Evolutionary conservation across 164 flowering plant genomes (phyloP), one percentile per base, ranked within the genome.

Genomic region (Annona cherimola): DNA sequence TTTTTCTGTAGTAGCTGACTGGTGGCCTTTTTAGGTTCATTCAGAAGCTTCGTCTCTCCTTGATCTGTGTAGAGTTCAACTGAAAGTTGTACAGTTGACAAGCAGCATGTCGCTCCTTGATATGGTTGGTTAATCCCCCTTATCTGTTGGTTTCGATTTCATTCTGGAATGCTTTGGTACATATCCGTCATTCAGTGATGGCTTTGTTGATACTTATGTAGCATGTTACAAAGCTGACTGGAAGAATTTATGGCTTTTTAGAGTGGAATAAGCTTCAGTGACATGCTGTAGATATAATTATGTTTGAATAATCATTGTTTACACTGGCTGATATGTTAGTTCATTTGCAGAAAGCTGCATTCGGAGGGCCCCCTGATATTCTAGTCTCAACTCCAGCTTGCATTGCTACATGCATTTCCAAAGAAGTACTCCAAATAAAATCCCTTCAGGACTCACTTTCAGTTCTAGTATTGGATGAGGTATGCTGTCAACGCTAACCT

Each of bases 401-500:
- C 82, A 74, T 93, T 66, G 81, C 86, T 1, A 86, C 85, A 61
- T 91, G 97, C 77, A 79, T 95, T 73, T 86, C 93, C 1, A 61
- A 79, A 65, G 89, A 87, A 42, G 82, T 77, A 19, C 85, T 93
- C 72, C 86, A 83, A 62, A 43, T 90, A 42, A 55, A 79, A 61
- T 79, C 88, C 20, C 77, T 95, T 73, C 83, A 73, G 68, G 88
- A 85, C 9, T 90, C 93, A 54, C 92, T 93, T 66, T 86, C 91
- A 9, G 78, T 87, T 55, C 89, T 95, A 62, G 82, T 95, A 75
- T 90, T 95, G 63, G 99, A 95, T 72, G 99, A 95, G 99, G 99
- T 95, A 67, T 59, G 63, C 41, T 4, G 4, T 55, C 44, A 14
- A 40, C 62, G 16, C 4, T 69, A 16, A 9, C 4, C 40, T 62